A percentile compares a stretch with the other conserved stretches of the same genome.
phyloP scores from a whole-genome alignment of 257 asterid species.

The Ajuga chamaepitys region DNA sequence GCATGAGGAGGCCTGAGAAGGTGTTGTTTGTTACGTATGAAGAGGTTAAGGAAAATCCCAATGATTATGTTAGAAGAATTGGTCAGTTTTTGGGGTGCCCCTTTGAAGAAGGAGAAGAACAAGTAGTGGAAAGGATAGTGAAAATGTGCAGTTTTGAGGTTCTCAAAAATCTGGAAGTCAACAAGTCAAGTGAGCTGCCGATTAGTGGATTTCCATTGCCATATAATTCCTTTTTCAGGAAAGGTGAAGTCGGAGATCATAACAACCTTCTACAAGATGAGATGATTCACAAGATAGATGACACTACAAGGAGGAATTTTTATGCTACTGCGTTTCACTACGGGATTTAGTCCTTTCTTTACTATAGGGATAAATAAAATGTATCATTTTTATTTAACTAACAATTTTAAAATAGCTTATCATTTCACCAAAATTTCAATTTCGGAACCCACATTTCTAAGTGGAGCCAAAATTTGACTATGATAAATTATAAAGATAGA shows the following conservation, averaged over 20 bases:
- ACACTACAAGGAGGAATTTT: constrained; percentile 24
- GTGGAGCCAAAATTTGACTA: too few relatives aligned
- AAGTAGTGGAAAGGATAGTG: constrained; percentile 29
- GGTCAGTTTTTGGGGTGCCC: constrained; percentile 46
- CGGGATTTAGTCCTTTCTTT: constrained; percentile 23
- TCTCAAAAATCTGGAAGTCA: constrained; percentile 30
- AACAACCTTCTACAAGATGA: constrained; percentile 24
- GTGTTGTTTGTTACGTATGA: constrained; percentile 42
- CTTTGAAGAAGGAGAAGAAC: constrained; percentile 18
- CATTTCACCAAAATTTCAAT: too few relatives aligned
- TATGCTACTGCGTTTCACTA: constrained; percentile 33
- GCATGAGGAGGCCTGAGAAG: constrained; percentile 19
- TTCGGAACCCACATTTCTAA: too few relatives aligned
- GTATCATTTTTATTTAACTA: too few relatives aligned
- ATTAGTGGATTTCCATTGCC: constrained; percentile 28
- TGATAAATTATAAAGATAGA: too few relatives aligned
- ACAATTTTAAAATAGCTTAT: too few relatives aligned
- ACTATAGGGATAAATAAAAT: too few relatives aligned
- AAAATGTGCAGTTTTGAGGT: constrained; percentile 38
- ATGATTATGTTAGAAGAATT: constrained; percentile 8
- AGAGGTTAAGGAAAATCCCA: constrained; percentile 27
- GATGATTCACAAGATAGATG: constrained; percentile 37
- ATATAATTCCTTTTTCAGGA: constrained; percentile 41
- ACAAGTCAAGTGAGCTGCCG: constrained; percentile 27
- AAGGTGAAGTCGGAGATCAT: constrained; percentile 43